Evolutionary conservation across 2,329 filamentous ascomycete genomes (phyloP).

Genomic region (Fusarium sp.): DNA sequence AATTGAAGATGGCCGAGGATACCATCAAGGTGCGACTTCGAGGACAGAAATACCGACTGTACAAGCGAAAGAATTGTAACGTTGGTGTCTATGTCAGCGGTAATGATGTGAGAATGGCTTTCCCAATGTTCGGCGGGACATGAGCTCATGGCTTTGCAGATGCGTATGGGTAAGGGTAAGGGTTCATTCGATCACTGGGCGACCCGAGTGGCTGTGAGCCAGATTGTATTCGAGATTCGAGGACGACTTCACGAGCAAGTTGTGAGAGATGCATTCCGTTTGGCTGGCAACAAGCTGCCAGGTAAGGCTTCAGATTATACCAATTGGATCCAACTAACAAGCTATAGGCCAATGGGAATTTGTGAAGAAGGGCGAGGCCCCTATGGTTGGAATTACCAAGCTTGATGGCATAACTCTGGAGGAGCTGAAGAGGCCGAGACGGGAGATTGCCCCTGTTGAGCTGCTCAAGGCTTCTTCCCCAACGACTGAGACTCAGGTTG

Average conservation of each 20-base stretch:
- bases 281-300: slow-evolving; percentile 95
- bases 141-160: slow-evolving; percentile 57
- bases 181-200: slow-evolving; percentile 98
- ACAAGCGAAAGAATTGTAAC: slow-evolving; percentile 91
- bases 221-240: slow-evolving; percentile 92
- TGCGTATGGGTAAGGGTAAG: slow-evolving; percentile 99
- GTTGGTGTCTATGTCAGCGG: slow-evolving; percentile 96
- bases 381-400: slow-evolving; percentile 93
- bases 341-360: slow-evolving; percentile 84
- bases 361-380: slow-evolving; percentile 89
- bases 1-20: slow-evolving; percentile 91
- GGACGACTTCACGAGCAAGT: slow-evolving; percentile 95
- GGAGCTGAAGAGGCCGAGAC: slow-evolving; percentile 83
- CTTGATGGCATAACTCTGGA: slow-evolving; percentile 86
- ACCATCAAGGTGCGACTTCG: slow-evolving; percentile 90
- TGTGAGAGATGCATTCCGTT: slow-evolving; percentile 89
- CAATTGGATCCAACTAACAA: slow-evolving; percentile 33
- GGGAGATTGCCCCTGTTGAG: slow-evolving; percentile 66
- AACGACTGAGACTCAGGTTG: slow-evolving; percentile 49
- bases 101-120: slow-evolving; percentile 76
- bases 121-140: slow-evolving; percentile 3
- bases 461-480: slow-evolving; percentile 50
- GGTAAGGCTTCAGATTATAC: slow-evolving; percentile 67
- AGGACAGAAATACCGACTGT: slow-evolving; percentile 92
- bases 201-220: slow-evolving; percentile 87